These are phyloP conservation scores for Begonia loranthoides DNA, from an alignment of 306 rosid genomes.

Conservation along the genomic window DNA sequence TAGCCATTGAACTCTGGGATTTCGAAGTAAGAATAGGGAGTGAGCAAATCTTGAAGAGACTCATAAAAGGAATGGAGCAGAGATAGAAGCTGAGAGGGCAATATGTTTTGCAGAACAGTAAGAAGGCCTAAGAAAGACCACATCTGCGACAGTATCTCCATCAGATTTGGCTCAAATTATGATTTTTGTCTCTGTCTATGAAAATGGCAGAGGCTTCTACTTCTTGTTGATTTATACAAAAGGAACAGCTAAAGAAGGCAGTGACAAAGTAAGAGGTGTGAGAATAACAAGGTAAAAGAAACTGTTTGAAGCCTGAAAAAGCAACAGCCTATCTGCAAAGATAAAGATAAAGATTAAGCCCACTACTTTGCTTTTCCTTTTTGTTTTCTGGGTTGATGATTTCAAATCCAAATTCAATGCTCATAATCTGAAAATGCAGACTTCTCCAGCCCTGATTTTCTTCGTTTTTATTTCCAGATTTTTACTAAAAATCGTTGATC, in stretches of 20 bases:
- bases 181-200: background rate
- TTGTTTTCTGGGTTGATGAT: slow-evolving; percentile 14
- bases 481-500: no score
- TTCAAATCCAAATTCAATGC: background rate
- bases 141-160: slow-evolving; percentile 80
- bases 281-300: slow-evolving; percentile 14
- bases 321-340: slow-evolving; percentile 5
- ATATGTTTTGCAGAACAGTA: slow-evolving; percentile 68
- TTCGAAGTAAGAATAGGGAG: slow-evolving; percentile 65
- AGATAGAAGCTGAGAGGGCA: slow-evolving; percentile 71
- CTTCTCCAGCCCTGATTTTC: no score
- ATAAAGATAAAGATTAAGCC: slow-evolving; percentile 42
- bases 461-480: no score
- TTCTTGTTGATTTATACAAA: no score
- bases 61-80: slow-evolving; percentile 62
- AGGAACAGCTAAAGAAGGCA: background rate
- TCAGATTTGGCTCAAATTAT: slow-evolving; percentile 1
- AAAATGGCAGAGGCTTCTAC: background rate
- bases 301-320: slow-evolving; percentile 12
- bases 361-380: slow-evolving; percentile 30
- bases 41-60: slow-evolving; percentile 55
- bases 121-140: slow-evolving; percentile 78
- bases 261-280: background rate
- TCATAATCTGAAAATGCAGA: no score
- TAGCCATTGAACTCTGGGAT: slow-evolving; percentile 86